Base-by-base conservation (phyloP, 306 rosid species). In the Acmispon strigosus region DNA sequence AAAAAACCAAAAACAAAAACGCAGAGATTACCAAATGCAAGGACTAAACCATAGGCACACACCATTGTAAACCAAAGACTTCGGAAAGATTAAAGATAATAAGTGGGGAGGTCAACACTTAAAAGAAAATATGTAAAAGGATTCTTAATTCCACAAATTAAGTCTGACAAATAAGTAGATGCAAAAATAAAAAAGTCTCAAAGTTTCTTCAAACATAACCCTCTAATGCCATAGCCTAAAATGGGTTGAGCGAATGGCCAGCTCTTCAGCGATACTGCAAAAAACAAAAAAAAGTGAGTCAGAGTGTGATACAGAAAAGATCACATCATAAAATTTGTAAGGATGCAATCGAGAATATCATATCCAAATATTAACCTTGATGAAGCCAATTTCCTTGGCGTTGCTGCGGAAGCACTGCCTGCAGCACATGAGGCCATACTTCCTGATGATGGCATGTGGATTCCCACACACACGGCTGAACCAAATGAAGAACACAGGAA, bases 381-480 rank as follows among this genome's bases (percentile, higher is more conserved):
- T 89, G 87, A 94, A 94, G 47, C 98, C 96, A 64, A 94, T 94
- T 76, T 94, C 96, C 88, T 94, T 94, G 86, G 98, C 97, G 5
- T 94, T 90, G 87, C 97, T 90, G 1, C 94, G 92, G 87, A 94
- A 94, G 86, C 98, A 94, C 62, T 90, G 97, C 82, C 97, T 90
- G 89, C 98, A 94, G 53, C 98, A 94, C 92, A 85, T 94, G 14
- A 94, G 90, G 8, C 97, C 96, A 8, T 89, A 90, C 89, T 94
- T 94, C 85, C 98, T 73, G 70, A 94, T 90, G 84, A 94, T 72
- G 2, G 95, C 97, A 62, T 94, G 98, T 0, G 97, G 88, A 44
- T 94, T 90, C 5, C 97, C 97, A 27, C 98, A 94, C 16, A 82
- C 86, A 20, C 86, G 86, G 69, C 86, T 82, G 68, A 32, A 77